Percentiles rank a stretch among this genome's conserved stretches.
Evolutionary conservation across 805 yeast genomes (phyloP).

Genomic region (Zygotorulaspora chibaensis): DNA sequence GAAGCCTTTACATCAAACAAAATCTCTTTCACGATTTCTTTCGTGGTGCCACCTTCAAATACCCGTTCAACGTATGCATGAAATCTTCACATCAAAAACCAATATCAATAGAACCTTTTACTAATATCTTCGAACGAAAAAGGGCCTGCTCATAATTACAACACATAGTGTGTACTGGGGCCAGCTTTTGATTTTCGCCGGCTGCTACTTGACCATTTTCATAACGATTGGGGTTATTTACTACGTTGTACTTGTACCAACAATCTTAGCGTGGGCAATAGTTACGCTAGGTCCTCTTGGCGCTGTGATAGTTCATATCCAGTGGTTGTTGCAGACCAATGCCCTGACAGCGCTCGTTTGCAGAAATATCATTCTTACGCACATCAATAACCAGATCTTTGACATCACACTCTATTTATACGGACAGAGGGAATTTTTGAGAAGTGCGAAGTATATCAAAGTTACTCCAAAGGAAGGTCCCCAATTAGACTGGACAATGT

Average conservation of each 20-base stretch:
- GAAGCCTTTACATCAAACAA: constrained; percentile 4
- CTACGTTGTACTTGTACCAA: constrained; percentile 28
- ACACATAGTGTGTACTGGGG: constrained; percentile 29
- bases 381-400: constrained; percentile 23
- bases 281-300: constrained; percentile 34
- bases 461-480: background rate
- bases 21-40: constrained; percentile 17
- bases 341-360: constrained; percentile 25
- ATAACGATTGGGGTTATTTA: constrained; percentile 20
- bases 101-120: background rate
- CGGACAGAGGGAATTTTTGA: constrained; percentile 18
- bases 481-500: constrained; percentile 2
- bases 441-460: constrained; percentile 13
- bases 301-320: constrained; percentile 26
- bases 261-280: constrained; percentile 23
- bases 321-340: constrained; percentile 31
- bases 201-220: constrained; percentile 23
- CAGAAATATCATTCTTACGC: constrained; percentile 24
- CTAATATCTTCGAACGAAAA: constrained; percentile 1
- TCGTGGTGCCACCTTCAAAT: constrained; percentile 14
- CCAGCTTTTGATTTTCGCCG: constrained; percentile 23
- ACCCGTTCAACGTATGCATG: constrained; percentile 21
- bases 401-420: constrained; percentile 20
- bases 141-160: constrained; percentile 29
- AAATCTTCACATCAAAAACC: background rate